A percentile compares a stretch with the other conserved stretches of the same genome.
Conservation (phyloP, 164 flowering plant genomes). For the Tetracentron sinense region DNA sequence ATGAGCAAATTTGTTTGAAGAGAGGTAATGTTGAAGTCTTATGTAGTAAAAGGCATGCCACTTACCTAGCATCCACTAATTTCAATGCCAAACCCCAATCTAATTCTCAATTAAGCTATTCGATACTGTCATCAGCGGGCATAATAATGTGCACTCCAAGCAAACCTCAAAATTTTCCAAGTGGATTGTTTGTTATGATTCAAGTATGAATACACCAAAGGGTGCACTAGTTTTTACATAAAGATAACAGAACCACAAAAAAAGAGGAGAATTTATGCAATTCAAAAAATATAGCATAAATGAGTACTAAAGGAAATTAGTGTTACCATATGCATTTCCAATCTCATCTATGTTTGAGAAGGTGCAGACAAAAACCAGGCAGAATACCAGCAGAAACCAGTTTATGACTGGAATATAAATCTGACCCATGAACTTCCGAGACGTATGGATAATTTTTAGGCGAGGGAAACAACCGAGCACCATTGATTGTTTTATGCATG, state of each 20-base stretch:
- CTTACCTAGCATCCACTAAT: no score
- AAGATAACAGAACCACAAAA: no score
- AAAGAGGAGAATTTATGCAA: no score
- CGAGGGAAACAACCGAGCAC: slow-evolving; percentile 99
- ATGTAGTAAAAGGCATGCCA: no score
- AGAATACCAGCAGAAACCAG: slow-evolving; percentile 84
- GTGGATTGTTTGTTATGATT: not conserved
- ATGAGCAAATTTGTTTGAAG: no score
- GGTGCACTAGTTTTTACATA: not conserved
- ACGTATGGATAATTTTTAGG: slow-evolving; percentile 93
- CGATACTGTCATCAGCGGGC: no score
- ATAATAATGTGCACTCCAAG: no score
- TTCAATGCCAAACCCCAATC: no score
- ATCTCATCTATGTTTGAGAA: slow-evolving; percentile 77
- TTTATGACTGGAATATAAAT: slow-evolving; percentile 93
- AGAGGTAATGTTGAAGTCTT: no score
- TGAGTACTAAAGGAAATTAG: not conserved
- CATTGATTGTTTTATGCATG: slow-evolving; percentile 91
- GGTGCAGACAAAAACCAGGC: slow-evolving; percentile 66
- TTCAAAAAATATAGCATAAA: no score
- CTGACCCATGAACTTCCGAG: slow-evolving; percentile 97
- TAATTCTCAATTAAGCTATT: no score
- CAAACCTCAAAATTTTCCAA: not conserved
- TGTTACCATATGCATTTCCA: slow-evolving; percentile 60
- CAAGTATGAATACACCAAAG: not conserved